Base-by-base conservation (phyloP, 805 yeast species). In the Isabelozyma pseudorhagii region DNA sequence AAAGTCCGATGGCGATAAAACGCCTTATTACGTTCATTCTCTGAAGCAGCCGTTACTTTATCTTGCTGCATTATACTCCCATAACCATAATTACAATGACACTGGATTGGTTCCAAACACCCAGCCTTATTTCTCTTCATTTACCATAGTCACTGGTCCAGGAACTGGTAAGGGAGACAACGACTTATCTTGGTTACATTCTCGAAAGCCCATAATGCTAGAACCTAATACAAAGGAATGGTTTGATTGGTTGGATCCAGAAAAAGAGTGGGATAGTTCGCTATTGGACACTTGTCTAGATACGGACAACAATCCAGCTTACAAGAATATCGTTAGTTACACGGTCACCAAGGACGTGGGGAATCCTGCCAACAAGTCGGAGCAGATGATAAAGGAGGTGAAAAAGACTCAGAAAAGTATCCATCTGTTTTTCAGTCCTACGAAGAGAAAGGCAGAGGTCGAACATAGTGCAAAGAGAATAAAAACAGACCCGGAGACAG, bases 161-260 rank as follows among this genome's bases (percentile, higher is more conserved):
- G 93, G 96, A 0, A 28, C 43, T 1, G 54, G 56, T 44, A 50
- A 56, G 11, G 78, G 69, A 39, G 79, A 84, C 0, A 65, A 75
- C 38, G 79, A 79, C 43, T 54, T 91, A 53, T 65, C 71, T 41
- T 85, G 90, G 87, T 64, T 92, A 3, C 97, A 92, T 62, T 66
- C 70, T 1, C 72, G 97, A 25, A 89, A 89, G 82, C 97, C 97
- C 0, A 72, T 87, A 1, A 76, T 89, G 11, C 49, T 90, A 5
- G 75, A 71, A 28, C 88, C 89, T 0, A 83, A 80, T 0, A 66
- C 83, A 0, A 55, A 69, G n/a, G 79, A 76, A 40, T 83, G 92
- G 80, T 62, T 75, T 4, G 57, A 61, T 3, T 92, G 97, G 97
- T 64, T 90, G 36, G 71, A 79, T 47, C 76, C 81, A 0, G 50